phyloP scores from a whole-genome alignment of 2,329 filamentous ascomycete genomes.

The Thielaviopsis musarum region DNA sequence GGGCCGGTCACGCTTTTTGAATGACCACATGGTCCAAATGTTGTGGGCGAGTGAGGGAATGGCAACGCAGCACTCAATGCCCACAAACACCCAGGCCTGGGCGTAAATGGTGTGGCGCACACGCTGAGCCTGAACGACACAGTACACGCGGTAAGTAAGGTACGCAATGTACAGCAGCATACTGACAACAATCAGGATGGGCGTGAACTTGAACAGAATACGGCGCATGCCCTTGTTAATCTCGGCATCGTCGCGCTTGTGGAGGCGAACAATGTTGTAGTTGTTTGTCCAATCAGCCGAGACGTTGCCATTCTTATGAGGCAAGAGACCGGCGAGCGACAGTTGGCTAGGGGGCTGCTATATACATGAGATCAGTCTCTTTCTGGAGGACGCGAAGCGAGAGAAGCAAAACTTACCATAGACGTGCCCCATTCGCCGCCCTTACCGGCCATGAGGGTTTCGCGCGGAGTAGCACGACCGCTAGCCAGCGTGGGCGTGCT shows the following conservation, averaged over 20 bases:
- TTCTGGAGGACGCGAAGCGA: not conserved
- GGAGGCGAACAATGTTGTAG: slow-evolving; percentile 21
- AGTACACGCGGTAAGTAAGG: slow-evolving; percentile 32
- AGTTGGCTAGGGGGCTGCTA: slow-evolving; percentile 26
- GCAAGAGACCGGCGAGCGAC: slow-evolving; percentile 25
- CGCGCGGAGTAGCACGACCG: slow-evolving; percentile 16
- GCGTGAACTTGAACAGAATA: slow-evolving; percentile 22
- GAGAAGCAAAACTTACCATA: slow-evolving; percentile 14
- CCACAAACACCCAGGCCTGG: slow-evolving; percentile 40
- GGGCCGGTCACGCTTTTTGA: slow-evolving; percentile 36
- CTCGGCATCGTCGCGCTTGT: slow-evolving; percentile 27
- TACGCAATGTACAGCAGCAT: slow-evolving; percentile 30
- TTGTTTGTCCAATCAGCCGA: slow-evolving; percentile 8
- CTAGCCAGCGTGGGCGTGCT: slow-evolving; percentile 19
- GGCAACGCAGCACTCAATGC: slow-evolving; percentile 34
- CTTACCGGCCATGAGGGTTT: slow-evolving; percentile 14
- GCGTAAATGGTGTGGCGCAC: slow-evolving; percentile 24
- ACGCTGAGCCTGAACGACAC: slow-evolving; percentile 34
- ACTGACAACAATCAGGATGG: slow-evolving; percentile 24
- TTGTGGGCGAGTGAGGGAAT: slow-evolving; percentile 40
- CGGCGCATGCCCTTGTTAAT: slow-evolving; percentile 29
- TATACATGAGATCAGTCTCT: not conserved
- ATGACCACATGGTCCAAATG: slow-evolving; percentile 37
- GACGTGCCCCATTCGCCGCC: slow-evolving; percentile 14
- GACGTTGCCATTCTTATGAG: slow-evolving; percentile 16